phyloP scores from a whole-genome alignment of 768 basidiomycete genomes.

The Baorangia bicolor region DNA sequence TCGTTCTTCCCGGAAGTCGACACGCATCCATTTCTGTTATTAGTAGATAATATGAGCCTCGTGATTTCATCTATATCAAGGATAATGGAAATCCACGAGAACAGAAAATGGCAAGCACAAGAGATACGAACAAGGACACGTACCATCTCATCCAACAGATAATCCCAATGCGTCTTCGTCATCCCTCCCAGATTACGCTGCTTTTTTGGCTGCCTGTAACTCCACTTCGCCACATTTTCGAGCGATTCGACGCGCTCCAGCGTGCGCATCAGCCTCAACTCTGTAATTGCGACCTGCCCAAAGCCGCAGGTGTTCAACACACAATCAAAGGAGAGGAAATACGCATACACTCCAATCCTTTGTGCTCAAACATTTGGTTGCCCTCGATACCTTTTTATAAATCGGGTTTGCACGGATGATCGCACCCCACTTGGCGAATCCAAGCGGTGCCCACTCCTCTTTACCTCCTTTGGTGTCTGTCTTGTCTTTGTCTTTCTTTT shows the following conservation, averaged over 20 bases:
- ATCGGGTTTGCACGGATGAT: slow-evolving; percentile 76
- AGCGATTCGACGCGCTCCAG: slow-evolving; percentile 83
- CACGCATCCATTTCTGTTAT: slow-evolving; percentile 90
- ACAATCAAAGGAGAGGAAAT: neutral
- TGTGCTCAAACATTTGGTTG: slow-evolving; percentile 76
- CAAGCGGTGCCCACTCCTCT: slow-evolving; percentile 66
- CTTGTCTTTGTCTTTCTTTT: slow-evolving; percentile 54
- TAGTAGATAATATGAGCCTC: slow-evolving; percentile 12
- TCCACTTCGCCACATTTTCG: slow-evolving; percentile 82
- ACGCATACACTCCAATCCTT: slow-evolving; percentile 78
- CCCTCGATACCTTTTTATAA: slow-evolving; percentile 63
- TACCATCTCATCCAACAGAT: slow-evolving; percentile 95
- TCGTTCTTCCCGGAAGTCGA: slow-evolving; percentile 92
- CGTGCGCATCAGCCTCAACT: slow-evolving; percentile 74
- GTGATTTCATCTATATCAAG: neutral
- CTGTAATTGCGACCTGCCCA: slow-evolving; percentile 70
- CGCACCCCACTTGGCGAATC: slow-evolving; percentile 71
- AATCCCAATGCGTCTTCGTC: slow-evolving; percentile 91
- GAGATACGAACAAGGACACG: slow-evolving; percentile 23
- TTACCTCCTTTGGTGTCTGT: slow-evolving; percentile 49
- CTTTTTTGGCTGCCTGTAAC: slow-evolving; percentile 93
- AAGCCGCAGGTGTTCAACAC: neutral
- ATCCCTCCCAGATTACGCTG: slow-evolving; percentile 75
- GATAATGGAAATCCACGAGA: neutral
- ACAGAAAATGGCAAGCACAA: neutral